phyloP scores from a whole-genome alignment of 257 asterid genomes.

The Capsicum pubescens region DNA sequence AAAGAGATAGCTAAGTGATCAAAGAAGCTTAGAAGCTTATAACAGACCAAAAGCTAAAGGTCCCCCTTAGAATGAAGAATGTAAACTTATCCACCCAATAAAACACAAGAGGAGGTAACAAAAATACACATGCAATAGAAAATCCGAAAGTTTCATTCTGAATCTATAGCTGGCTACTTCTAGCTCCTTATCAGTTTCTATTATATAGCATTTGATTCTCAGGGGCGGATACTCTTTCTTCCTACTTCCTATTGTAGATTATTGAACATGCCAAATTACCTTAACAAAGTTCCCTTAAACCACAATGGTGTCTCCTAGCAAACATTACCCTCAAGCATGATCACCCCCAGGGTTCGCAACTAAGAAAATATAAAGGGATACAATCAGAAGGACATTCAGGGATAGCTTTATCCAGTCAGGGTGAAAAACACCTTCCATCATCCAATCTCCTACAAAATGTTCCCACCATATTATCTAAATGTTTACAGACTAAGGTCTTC shows the following conservation, averaged over 20 bases:
- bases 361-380: background rate
- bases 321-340: background rate
- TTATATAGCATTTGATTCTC: background rate
- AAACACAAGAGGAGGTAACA: background rate
- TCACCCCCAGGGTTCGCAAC: background rate
- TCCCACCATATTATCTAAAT: constrained; percentile 19
- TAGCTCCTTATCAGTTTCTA: constrained; percentile 9
- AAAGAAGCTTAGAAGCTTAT: background rate
- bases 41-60: background rate
- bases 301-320: background rate
- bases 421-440: background rate
- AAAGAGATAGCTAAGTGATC: background rate
- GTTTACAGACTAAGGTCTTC: background rate
- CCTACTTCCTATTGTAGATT: background rate
- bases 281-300: background rate
- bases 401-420: background rate
- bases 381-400: background rate
- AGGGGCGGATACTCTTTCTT: background rate
- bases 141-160: background rate
- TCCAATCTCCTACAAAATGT: constrained; percentile 16
- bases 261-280: background rate
- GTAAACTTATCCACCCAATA: constrained; percentile 3
- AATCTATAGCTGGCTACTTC: background rate
- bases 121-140: background rate
- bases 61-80: background rate